Evolutionary conservation across 192 early-diverging fungal genomes (phyloP).

Genomic region (Coemansia sp.): DNA sequence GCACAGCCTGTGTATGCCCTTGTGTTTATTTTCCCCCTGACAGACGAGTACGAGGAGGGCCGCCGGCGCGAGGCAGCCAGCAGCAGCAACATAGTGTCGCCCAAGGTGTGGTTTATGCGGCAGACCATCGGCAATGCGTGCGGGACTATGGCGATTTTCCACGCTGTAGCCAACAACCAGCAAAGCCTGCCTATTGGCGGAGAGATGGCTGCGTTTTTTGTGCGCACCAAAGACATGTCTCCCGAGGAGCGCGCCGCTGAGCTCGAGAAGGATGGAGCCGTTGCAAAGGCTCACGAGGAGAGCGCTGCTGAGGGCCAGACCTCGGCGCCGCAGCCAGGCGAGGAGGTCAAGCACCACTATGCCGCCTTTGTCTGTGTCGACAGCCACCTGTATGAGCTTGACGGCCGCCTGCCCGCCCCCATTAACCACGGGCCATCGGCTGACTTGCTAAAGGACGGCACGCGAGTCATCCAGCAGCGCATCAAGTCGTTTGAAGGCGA

Average conservation of each 20-base stretch:
- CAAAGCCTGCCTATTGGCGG: slow-evolving; percentile 53
- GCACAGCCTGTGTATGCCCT: slow-evolving; percentile 81
- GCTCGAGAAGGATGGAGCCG: slow-evolving; percentile 61
- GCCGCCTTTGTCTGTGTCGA: slow-evolving; percentile 78
- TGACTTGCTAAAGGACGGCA: slow-evolving; percentile 55
- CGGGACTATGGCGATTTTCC: slow-evolving; percentile 91
- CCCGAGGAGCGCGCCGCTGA: slow-evolving; percentile 71
- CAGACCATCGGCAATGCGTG: slow-evolving; percentile 93
- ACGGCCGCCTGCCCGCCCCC: slow-evolving; percentile 77
- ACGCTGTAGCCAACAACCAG: slow-evolving; percentile 76
- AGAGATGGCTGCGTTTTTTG: slow-evolving; percentile 61
- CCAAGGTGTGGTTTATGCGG: slow-evolving; percentile 69
- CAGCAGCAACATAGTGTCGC: slow-evolving; percentile 13
- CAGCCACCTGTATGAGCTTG: slow-evolving; percentile 82
- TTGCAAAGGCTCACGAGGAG: slow-evolving; percentile 58
- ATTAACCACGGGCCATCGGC: slow-evolving; percentile 74
- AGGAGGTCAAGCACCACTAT: slow-evolving; percentile 80
- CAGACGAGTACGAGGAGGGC: slow-evolving; percentile 60
- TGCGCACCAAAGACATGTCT: slow-evolving; percentile 57
- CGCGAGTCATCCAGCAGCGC: slow-evolving; percentile 18
- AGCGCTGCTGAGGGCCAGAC: slow-evolving; percentile 67
- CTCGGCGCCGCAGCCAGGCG: slow-evolving; percentile 64
- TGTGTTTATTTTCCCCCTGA: slow-evolving; percentile 83
- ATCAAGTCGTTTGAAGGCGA: slow-evolving; percentile 16
- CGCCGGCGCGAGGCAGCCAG: slow-evolving; percentile 54